These are phyloP conservation scores for Cystobasidium sp. DNA, from an alignment of 1,284 basidiomycete species.

Conservation along the genomic window DNA sequence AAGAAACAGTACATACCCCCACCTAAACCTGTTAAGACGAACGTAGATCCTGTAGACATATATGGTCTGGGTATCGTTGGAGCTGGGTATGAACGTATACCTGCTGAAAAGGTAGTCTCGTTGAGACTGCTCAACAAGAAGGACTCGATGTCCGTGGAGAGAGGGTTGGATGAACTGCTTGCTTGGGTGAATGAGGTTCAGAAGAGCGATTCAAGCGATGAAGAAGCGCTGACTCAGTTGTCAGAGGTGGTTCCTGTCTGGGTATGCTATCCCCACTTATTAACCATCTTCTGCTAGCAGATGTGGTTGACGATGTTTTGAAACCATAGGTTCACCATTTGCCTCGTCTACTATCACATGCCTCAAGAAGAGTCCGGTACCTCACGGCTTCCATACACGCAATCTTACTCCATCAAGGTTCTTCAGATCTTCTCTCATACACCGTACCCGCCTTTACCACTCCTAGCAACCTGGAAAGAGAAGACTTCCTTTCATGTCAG, in stretches of 20 bases:
- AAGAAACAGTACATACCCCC: conserved; percentile 84
- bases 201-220: conserved; percentile 58
- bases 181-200: conserved; percentile 68
- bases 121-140: conserved; percentile 86
- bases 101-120: conserved; percentile 78
- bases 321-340: conserved; percentile 77
- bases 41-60: conserved; percentile 88
- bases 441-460: conserved; percentile 60
- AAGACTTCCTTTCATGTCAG: conserved; percentile 79
- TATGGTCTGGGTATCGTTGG: conserved; percentile 69
- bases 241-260: conserved; percentile 77
- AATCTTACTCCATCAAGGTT: conserved; percentile 64
- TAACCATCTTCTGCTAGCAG: neutral
- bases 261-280: conserved; percentile 64
- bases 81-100: conserved; percentile 66
- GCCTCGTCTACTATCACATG: conserved; percentile 77
- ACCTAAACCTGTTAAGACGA: conserved; percentile 78
- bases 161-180: conserved; percentile 82
- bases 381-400: conserved; percentile 72
- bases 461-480: conserved; percentile 68
- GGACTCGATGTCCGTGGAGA: conserved; percentile 81
- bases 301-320: neutral
- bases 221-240: conserved; percentile 57
- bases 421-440: conserved; percentile 65
- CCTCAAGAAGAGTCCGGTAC: conserved; percentile 75